Conservation (phyloP, 208 protist genomes). For the Crithidia thermophila region DNA sequence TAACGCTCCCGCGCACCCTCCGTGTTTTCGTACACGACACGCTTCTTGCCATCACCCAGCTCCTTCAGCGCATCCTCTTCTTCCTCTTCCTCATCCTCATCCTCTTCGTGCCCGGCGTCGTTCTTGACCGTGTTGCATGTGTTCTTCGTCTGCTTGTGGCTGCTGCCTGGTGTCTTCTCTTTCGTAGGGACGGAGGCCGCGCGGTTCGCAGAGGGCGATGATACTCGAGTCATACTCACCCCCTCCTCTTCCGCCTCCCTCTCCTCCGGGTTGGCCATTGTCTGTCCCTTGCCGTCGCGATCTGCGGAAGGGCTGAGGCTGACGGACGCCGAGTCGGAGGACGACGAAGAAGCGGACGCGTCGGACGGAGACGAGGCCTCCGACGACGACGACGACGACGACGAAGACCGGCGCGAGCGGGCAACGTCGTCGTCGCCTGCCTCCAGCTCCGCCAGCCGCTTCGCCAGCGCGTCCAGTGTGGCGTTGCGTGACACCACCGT, state of each 20-base stretch:
- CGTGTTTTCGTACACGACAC: constrained; percentile 49
- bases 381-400: constrained; percentile 6
- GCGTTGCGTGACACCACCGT: constrained; percentile 41
- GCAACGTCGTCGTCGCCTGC: constrained; percentile 20
- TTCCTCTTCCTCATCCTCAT: constrained; percentile 7
- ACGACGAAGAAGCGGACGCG: not conserved
- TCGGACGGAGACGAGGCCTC: not conserved
- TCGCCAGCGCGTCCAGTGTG: constrained; percentile 46
- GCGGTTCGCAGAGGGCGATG: constrained; percentile 11
- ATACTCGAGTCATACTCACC: constrained; percentile 21
- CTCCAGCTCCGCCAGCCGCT: constrained; percentile 58
- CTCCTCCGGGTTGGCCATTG: not conserved
- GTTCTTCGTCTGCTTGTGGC: too few species aligned
- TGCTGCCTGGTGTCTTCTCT: too few species aligned
- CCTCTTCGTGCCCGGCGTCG: not conserved
- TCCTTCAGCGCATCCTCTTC: constrained; percentile 1
- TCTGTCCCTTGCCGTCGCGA: not conserved
- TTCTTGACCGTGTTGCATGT: not conserved
- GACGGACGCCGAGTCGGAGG: constrained; percentile 1
- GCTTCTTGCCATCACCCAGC: constrained; percentile 17
- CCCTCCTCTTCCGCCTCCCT: not conserved
- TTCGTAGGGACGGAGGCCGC: not conserved
- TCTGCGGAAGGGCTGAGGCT: constrained; percentile 18
- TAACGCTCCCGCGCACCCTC: constrained; percentile 68
- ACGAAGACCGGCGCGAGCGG: not conserved